Conservation (phyloP, 2,329 filamentous ascomycete species). For the Coniochaeta prunicola region DNA sequence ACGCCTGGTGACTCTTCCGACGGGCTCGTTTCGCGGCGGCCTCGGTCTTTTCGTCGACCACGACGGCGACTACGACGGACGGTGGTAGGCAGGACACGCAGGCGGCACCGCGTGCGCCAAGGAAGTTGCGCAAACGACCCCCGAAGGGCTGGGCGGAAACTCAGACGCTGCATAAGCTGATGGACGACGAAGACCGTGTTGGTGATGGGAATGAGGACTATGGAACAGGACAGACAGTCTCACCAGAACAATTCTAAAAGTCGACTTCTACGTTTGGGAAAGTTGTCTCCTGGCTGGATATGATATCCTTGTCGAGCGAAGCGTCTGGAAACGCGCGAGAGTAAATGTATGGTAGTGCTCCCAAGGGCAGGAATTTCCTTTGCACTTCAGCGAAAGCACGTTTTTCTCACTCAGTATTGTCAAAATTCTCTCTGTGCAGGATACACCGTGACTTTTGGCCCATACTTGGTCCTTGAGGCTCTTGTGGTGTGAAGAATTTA, state of each 20-base stretch:
- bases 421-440: background rate
- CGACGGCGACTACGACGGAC: background rate
- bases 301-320: background rate
- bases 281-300: background rate
- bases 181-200: slow-evolving; percentile 5
- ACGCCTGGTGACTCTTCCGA: slow-evolving; percentile 63
- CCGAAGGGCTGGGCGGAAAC: slow-evolving; percentile 21
- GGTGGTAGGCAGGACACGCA: slow-evolving; percentile 3
- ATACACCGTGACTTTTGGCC: background rate
- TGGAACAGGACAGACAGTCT: background rate
- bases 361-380: background rate
- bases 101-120: slow-evolving; percentile 20
- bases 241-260: background rate
- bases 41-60: slow-evolving; percentile 7
- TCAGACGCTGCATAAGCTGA: slow-evolving; percentile 17
- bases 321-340: background rate
- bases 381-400: background rate
- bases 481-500: no score
- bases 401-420: background rate
- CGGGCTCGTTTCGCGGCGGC: slow-evolving; percentile 21
- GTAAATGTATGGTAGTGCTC: background rate
- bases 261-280: background rate
- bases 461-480: no score
- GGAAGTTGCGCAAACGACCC: slow-evolving; percentile 36
- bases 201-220: background rate